Percentiles rank a stretch among this genome's conserved stretches.
phyloP scores from a whole-genome alignment of 192 early-diverging fungal genomes.

The Haplosporangium gracile region DNA sequence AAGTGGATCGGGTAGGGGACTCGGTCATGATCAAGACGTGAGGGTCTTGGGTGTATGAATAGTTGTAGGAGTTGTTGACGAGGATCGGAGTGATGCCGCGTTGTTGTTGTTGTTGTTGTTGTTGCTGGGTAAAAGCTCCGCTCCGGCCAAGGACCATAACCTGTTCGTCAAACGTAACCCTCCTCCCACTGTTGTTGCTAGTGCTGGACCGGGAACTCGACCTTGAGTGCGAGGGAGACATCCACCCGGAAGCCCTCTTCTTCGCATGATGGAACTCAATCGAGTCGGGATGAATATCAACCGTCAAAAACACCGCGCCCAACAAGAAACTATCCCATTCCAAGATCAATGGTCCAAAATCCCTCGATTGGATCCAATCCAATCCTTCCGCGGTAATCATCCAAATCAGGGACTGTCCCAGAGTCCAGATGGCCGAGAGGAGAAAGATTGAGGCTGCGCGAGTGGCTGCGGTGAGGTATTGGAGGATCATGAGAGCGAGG shows the following conservation, averaged over 20 bases:
- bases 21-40: constrained; percentile 7
- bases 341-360: constrained; percentile 17
- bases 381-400: constrained; percentile 13
- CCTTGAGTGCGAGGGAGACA: constrained; percentile 1
- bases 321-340: constrained; percentile 39
- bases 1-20: constrained; percentile 29
- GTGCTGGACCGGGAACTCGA: constrained; percentile 11
- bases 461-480: constrained; percentile 21
- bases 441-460: constrained; percentile 16
- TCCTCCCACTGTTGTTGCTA: constrained; percentile 5
- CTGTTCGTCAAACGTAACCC: constrained; percentile 40
- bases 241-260: neutral
- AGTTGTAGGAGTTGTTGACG: constrained; percentile 4
- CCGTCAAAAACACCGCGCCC: constrained; percentile 32
- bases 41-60: neutral
- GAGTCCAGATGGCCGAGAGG: constrained; percentile 19
- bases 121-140: constrained; percentile 1
- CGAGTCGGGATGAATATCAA: constrained; percentile 22
- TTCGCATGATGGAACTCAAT: constrained; percentile 15
- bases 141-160: constrained; percentile 31
- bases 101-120: neutral
- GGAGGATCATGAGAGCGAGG: constrained; percentile 7
- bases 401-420: constrained; percentile 21
- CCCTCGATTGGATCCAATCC: constrained; percentile 29
- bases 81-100: neutral